Conservation (phyloP, 2,329 filamentous ascomycete species). For the Westerdykella ornata region DNA sequence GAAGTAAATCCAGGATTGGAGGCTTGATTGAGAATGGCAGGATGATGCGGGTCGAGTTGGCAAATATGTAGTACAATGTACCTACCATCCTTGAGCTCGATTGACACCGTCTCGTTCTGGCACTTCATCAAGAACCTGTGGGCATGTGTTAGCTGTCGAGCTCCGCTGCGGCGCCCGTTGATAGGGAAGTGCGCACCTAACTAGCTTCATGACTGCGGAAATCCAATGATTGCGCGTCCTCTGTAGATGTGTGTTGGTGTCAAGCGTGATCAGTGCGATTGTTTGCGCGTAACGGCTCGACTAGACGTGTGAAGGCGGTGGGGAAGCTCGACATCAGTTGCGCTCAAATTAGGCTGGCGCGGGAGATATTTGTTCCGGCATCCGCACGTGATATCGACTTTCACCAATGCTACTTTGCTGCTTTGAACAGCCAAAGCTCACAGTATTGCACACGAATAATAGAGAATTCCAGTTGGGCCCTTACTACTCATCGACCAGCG, state of each 20-base stretch:
- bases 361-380: background rate
- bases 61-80: constrained; percentile 1
- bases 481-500: too few relatives aligned
- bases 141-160: constrained; percentile 16
- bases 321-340: background rate
- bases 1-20: too few relatives aligned
- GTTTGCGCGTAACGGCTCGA: background rate
- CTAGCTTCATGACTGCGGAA: constrained; percentile 30
- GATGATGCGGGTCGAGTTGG: background rate
- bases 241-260: background rate
- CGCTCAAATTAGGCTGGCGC: background rate
- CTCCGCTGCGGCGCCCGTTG: background rate
- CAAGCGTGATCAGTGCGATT: background rate
- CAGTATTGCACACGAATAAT: too few relatives aligned
- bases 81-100: constrained; percentile 95
- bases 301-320: background rate
- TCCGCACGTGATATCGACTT: background rate
- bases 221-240: background rate
- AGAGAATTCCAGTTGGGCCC: too few relatives aligned
- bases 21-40: too few relatives aligned
- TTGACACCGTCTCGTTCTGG: constrained; percentile 94
- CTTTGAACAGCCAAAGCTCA: too few relatives aligned
- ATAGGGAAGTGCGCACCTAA: constrained; percentile 19
- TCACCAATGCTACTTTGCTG: background rate
- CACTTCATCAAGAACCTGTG: constrained; percentile 97